Evolutionary conservation across 2,329 filamentous ascomycete species (phyloP).

Genomic region (Sordariomycetes sp.): DNA sequence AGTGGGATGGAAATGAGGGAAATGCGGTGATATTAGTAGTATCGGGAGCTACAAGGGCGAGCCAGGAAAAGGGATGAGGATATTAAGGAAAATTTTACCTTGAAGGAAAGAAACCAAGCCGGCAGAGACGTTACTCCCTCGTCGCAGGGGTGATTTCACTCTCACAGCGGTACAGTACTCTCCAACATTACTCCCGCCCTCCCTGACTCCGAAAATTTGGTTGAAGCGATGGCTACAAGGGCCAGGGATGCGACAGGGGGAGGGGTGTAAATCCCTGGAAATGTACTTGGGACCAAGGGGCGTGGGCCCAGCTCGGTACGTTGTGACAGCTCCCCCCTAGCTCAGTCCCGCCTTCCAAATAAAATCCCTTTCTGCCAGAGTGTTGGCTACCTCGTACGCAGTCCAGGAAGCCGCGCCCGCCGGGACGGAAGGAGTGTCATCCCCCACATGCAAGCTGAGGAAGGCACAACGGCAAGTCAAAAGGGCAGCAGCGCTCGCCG

Average conservation of each 20-base stretch:
- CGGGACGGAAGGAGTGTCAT: background rate
- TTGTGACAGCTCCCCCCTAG: background rate
- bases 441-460: background rate
- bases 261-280: background rate
- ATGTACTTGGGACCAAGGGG: background rate
- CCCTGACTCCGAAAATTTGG: conserved; percentile 2
- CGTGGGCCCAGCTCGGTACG: background rate
- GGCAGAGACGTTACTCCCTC: background rate
- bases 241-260: background rate
- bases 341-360: background rate
- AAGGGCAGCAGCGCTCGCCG: no score
- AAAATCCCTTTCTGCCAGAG: background rate
- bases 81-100: conserved; percentile 3
- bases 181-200: background rate
- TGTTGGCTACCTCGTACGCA: no score
- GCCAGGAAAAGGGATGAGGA: conserved; percentile 3
- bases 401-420: background rate
- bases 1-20: conserved; percentile 10
- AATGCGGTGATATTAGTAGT: conserved; percentile 14
- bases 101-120: background rate
- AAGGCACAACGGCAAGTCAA: background rate
- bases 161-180: background rate
- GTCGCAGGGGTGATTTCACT: background rate
- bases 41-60: conserved; percentile 4
- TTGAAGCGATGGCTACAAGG: conserved; percentile 1